Evolutionary conservation across 1,139 yeast species (phyloP).

Genomic region (Nakaseomyces glabratus): DNA sequence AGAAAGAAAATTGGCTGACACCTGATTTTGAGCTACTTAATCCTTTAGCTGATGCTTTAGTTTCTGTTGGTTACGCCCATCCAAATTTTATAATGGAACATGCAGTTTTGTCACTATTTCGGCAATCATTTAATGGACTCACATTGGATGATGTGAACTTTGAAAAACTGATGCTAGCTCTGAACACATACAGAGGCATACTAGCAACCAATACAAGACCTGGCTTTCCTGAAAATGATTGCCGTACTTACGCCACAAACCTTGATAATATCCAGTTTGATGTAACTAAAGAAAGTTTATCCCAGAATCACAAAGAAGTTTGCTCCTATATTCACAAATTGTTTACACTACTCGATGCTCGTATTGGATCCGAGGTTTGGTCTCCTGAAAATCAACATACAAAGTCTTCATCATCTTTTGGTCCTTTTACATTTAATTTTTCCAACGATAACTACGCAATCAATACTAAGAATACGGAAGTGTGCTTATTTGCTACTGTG

Average conservation of each 20-base stretch:
- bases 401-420: constrained; percentile 32
- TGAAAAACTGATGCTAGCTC: constrained; percentile 62
- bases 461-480: constrained; percentile 23
- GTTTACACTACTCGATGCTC: constrained; percentile 50
- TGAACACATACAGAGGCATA: constrained; percentile 62
- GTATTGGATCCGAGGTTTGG: constrained; percentile 43
- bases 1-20: constrained; percentile 65
- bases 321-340: constrained; percentile 53
- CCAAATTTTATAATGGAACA: constrained; percentile 73
- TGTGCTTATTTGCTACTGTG: constrained; percentile 61
- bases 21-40: constrained; percentile 53
- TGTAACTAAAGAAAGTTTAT: constrained; percentile 31
- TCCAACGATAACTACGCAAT: constrained; percentile 22
- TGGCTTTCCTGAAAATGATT: constrained; percentile 62
- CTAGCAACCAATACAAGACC: constrained; percentile 63
- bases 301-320: constrained; percentile 64
- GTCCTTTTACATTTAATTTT: constrained; percentile 44
- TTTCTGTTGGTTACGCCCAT: constrained; percentile 72
- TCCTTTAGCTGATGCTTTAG: constrained; percentile 60
- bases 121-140: constrained; percentile 45
- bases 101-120: constrained; percentile 52
- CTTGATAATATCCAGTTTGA: constrained; percentile 28
- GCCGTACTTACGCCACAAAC: constrained; percentile 32
- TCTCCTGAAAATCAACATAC: constrained; percentile 29
- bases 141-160: constrained; percentile 54